A percentile compares a stretch with the other conserved stretches of the same genome.
phyloP scores from a whole-genome alignment of 2,329 filamentous ascomycete species.

The Pezicula carpinea region DNA sequence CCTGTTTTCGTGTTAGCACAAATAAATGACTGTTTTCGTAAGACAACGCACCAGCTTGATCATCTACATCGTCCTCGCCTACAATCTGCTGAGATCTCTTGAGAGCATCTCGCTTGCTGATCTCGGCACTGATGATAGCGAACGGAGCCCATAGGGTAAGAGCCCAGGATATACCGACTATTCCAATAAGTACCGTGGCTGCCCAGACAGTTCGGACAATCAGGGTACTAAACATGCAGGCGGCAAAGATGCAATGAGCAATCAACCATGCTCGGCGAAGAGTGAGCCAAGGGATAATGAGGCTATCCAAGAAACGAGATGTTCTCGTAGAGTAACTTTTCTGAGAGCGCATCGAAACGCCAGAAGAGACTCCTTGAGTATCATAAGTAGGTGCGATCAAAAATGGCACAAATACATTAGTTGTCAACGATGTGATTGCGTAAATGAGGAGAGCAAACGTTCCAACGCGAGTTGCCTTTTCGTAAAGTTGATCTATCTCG shows the following conservation, averaged over 20 bases:
- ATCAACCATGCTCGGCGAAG: conserved; percentile 84
- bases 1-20: conserved; percentile 33
- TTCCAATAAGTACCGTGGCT: conserved; percentile 72
- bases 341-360: conserved; percentile 17
- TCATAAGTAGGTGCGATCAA: conserved; percentile 78
- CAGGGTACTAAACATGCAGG: conserved; percentile 78
- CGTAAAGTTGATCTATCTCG: conserved; percentile 77
- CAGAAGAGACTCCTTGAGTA: conserved; percentile 25
- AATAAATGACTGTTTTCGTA: not conserved
- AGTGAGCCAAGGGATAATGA: conserved; percentile 79
- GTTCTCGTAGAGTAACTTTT: conserved; percentile 23
- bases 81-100: conserved; percentile 42
- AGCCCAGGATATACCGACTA: conserved; percentile 55
- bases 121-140: conserved; percentile 81
- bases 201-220: conserved; percentile 66
- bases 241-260: conserved; percentile 77
- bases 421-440: conserved; percentile 74
- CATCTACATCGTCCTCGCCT: conserved; percentile 10
- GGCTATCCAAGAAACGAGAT: conserved; percentile 44
- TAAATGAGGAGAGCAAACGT: conserved; percentile 88
- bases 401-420: conserved; percentile 80
- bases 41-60: conserved; percentile 10
- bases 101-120: conserved; percentile 74
- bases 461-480: conserved; percentile 78
- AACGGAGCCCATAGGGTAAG: conserved; percentile 28